Percentiles rank a stretch among this genome's conserved stretches.
Conservation (phyloP, 345 rosid species). For the Lepidium sativum region DNA sequence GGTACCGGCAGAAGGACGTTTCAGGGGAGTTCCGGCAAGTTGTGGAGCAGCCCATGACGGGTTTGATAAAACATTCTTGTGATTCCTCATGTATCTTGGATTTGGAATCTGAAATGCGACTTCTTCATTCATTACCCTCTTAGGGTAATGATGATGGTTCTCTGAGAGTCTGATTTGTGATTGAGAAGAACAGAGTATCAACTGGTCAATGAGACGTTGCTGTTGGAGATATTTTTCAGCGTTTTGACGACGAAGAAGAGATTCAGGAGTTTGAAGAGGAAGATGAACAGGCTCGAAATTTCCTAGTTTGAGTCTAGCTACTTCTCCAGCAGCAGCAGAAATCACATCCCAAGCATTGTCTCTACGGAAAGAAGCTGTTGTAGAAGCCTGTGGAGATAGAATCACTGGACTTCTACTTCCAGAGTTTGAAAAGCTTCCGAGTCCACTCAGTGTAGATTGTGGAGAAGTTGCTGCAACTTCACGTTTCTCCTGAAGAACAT, state of each 20-base stretch:
- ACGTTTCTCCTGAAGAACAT: constrained; percentile 16
- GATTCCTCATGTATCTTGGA: background rate
- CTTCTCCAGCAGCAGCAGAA: constrained; percentile 71
- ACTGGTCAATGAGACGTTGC: constrained; percentile 8
- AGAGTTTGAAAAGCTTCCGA: constrained; percentile 42
- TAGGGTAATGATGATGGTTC: background rate
- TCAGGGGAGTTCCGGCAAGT: background rate
- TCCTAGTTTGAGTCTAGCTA: constrained; percentile 49
- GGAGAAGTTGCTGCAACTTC: constrained; percentile 51
- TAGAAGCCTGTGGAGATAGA: constrained; percentile 23
- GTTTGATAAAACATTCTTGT: background rate
- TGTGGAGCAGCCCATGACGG: background rate
- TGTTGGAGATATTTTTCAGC: constrained; percentile 8
- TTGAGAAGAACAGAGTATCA: constrained; percentile 19
- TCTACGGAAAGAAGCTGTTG: constrained; percentile 33
- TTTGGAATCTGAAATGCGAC: background rate
- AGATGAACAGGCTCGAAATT: constrained; percentile 6
- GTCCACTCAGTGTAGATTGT: constrained; percentile 68
- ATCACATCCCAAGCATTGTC: constrained; percentile 61
- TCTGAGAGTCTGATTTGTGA: background rate
- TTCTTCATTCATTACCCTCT: background rate
- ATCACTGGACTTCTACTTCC: constrained; percentile 33
- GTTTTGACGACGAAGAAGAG: constrained; percentile 10
- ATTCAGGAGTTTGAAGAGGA: background rate
- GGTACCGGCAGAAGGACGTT: constrained; percentile 22